Base-by-base conservation (phyloP, 2,329 filamentous ascomycete genomes). In the Trichoderma pleuroti region DNA sequence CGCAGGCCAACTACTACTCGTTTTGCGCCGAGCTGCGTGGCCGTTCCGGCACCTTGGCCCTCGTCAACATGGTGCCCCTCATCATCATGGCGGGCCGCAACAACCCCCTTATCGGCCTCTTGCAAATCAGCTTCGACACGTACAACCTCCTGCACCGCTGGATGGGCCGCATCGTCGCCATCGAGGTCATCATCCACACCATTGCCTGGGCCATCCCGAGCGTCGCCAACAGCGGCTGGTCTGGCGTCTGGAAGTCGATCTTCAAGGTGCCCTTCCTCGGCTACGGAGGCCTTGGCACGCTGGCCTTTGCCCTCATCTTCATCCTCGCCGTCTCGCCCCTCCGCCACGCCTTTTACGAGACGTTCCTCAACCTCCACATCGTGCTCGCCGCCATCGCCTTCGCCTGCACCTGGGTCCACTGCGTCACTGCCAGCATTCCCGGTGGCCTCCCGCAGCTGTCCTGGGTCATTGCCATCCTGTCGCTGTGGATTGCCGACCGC, bases 331-430 rank as follows among this genome's bases (percentile, higher is more conserved):
- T 92, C 68, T 95, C 93, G 3, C 91, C 94, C 0, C 78, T 99
- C 65, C 91, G 96, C 72, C 95, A 98, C 80, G 94, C 94, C 49
- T 98, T 97, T 79, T 99, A 99, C 83, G 96, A 99, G 83, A 97
- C 93, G 1, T 99, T 99, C 83, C 87, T 98, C 76, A 93, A 92
- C 78, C 82, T 91, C 34, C 96, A 98, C 82, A 94, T 97, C 75
- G 80, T 92, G 46, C 83, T 97, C 64, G 93, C 91, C 49, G 80
- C 91, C 42, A 78, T 93, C 68, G 84, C 85, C 61, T 87, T 98
- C 64, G 84, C 88, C 70, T 91, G 90, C 76, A 90, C 94, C 10
- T 96, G 91, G 87, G 84, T 94, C 46, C 96, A 98, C 83, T 89
- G 93, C 76, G 85, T 88, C 57, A 84, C 92, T 11, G 88, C 93